Base-by-base conservation (phyloP, 805 yeast genomes). In the Candida patagonica region DNA sequence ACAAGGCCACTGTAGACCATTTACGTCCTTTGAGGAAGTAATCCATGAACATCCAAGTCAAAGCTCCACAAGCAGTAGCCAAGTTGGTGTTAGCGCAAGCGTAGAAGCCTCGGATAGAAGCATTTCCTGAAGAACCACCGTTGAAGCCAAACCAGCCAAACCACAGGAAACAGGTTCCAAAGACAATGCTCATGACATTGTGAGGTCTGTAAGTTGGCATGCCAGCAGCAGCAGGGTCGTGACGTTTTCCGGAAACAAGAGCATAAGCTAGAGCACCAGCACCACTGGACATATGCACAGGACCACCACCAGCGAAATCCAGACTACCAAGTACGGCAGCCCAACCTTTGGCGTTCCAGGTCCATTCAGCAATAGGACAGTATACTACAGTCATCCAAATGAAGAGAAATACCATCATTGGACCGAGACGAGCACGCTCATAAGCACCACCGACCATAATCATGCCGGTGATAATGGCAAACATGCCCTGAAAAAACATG, bases 71-170 rank as follows among this genome's bases (percentile, higher is more conserved):
- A 10, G 95, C 78, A 45, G 97, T 97, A 38, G 97, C 95, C 52
- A 89, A 60, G 65, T 89, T 86, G 56, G 97, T 89, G 73, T 85
- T 87, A 56, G 82, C 80, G 59, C 82, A 74, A 27, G 96, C 95
- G 69, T 87, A 87, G 82, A 86, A 85, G 42, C 96, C 88, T 66
- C 96, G 80, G 60, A 92, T 78, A 46, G 89, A 66, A 26, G 96
- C 84, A 58, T 86, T 81, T 62, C 96, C 96, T 37, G 96, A 83
- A 35, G 96, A 86, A 54, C 97, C 97, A 63, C 96, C 96, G 73
- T 92, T 92, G 77, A 92, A 92, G 30, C 96, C 96, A 56, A 87
- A 87, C 98, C 98, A 92, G 26, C 97, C 98, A 55, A 92, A 87
- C 96, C 96, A 89, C 52, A 92, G 73, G 68, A 92, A 83, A 9